Evolutionary conservation across 2,329 filamentous ascomycete species (phyloP).

Genomic region (Curvularia hawaiiensis): DNA sequence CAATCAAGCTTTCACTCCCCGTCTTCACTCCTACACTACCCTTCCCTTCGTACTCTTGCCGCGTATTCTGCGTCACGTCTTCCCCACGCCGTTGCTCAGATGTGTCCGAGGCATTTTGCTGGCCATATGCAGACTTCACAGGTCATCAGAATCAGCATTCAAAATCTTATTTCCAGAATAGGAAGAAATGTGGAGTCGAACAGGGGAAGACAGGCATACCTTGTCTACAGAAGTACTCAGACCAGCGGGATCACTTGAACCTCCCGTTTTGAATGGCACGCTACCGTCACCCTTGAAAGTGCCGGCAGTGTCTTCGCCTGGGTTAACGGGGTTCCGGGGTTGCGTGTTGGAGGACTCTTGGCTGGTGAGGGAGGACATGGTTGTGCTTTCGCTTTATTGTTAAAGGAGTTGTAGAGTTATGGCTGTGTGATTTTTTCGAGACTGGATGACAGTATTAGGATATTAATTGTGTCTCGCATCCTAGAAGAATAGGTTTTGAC

Average conservation of each 20-base stretch:
- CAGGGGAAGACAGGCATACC: not conserved
- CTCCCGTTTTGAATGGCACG: constrained; percentile 12
- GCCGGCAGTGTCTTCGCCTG: constrained; percentile 4
- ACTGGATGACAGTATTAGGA: not conserved
- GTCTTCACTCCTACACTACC: constrained; percentile 15
- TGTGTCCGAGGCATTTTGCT: constrained; percentile 17
- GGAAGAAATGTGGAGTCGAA: not conserved
- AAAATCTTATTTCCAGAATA: not conserved
- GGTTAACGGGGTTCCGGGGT: constrained; percentile 18
- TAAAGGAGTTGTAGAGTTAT: not conserved
- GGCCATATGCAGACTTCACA: constrained; percentile 2
- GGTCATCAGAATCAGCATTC: not conserved
- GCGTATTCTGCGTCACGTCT: constrained; percentile 12
- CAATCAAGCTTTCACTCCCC: constrained; percentile 21
- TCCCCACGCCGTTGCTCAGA: constrained; percentile 18
- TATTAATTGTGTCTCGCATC: not conserved
- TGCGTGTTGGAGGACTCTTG: constrained; percentile 23
- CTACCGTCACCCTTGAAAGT: constrained; percentile 13
- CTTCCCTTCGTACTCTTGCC: constrained; percentile 8
- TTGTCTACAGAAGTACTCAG: constrained; percentile 14
- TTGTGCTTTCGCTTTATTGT: not conserved
- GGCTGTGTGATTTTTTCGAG: not conserved
- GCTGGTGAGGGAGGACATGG: constrained; percentile 19
- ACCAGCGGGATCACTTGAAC: constrained; percentile 4
- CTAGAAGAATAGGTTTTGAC: not conserved